Evolutionary conservation across 1,284 basidiomycete genomes (phyloP).

Genomic region (Rhodotorula glutinis): DNA sequence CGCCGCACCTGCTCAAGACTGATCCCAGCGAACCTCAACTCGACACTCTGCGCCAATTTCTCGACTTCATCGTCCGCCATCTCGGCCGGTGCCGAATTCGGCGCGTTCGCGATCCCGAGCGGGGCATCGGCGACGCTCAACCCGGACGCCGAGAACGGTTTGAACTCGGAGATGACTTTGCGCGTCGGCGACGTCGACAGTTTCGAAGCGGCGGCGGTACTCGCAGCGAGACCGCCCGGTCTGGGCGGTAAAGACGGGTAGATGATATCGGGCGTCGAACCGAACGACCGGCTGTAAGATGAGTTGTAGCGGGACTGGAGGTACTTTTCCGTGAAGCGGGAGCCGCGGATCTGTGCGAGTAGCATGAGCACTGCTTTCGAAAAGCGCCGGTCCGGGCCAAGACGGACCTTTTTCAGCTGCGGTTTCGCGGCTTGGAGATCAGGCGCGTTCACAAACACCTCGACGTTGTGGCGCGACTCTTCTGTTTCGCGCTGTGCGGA

Average conservation of each 20-base stretch:
- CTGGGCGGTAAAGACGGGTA: conserved; percentile 45
- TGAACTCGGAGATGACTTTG: conserved; percentile 82
- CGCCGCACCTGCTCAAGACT: conserved; percentile 38
- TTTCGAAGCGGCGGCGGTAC: conserved; percentile 51
- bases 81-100: conserved; percentile 3
- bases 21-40: conserved; percentile 31
- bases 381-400: no score
- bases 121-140: conserved; percentile 44
- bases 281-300: conserved; percentile 53
- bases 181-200: conserved; percentile 59
- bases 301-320: conserved; percentile 65
- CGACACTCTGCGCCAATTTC: conserved; percentile 33
- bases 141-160: conserved; percentile 75
- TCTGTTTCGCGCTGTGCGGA: conserved; percentile 66
- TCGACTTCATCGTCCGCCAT: conserved; percentile 32
- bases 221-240: conserved; percentile 41
- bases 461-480: conserved; percentile 84
- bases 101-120: conserved; percentile 25
- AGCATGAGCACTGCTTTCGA: no score
- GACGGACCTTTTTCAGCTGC: conserved; percentile 67
- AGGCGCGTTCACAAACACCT: conserved; percentile 74
- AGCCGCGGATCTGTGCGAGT: conserved; percentile 83
- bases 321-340: conserved; percentile 91
- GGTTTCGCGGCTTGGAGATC: conserved; percentile 72
- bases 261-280: conserved; percentile 47